These are phyloP conservation scores for Ricinus communis DNA, from an alignment of 345 rosid species.

Conservation along the genomic window DNA sequence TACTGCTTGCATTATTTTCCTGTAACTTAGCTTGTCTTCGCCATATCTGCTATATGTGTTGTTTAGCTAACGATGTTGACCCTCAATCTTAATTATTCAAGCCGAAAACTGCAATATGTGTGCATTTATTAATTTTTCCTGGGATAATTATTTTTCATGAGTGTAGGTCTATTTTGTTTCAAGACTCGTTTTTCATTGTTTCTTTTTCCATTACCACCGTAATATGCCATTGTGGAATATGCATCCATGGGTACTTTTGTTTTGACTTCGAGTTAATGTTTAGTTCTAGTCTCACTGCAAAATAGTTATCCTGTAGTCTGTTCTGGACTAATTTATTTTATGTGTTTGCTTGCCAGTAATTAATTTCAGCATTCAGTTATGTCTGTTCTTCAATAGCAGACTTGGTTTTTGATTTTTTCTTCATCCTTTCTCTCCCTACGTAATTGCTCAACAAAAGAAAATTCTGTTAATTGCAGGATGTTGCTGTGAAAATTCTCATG, in stretches of 20 bases:
- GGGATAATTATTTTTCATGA: neutral
- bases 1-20: neutral
- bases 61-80: neutral
- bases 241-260: too few relatives aligned
- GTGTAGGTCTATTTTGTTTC: neutral
- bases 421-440: neutral
- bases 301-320: too few relatives aligned
- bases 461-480: slow-evolving; percentile 62
- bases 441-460: neutral
- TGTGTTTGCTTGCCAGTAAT: too few relatives aligned
- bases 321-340: too few relatives aligned
- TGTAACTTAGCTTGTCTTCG: neutral
- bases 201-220: neutral
- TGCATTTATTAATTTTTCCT: neutral
- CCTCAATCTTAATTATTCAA: neutral
- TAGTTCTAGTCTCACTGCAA: too few relatives aligned
- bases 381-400: too few relatives aligned
- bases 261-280: too few relatives aligned
- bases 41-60: neutral
- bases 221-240: too few relatives aligned
- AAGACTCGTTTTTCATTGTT: neutral
- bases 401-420: too few relatives aligned
- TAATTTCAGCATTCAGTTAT: too few relatives aligned
- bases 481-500: slow-evolving; percentile 99
- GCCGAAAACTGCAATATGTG: neutral